Conservation (phyloP, 2,329 filamentous ascomycete species). For the Drechslerella stenobrocha region DNA sequence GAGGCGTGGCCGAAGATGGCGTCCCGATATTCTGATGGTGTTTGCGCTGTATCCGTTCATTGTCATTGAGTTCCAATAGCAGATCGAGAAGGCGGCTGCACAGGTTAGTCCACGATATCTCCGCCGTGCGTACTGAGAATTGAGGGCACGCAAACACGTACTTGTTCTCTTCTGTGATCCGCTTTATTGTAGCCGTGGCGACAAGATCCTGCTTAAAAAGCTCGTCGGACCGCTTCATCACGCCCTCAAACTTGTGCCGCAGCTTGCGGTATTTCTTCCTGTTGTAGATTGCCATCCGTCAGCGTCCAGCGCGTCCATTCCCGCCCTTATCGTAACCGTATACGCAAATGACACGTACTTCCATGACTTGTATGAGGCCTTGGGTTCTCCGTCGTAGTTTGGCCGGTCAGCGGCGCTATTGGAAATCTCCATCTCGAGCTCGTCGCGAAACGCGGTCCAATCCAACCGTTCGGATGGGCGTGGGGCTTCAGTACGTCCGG, state of each 20-base stretch:
- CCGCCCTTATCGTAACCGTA: slow-evolving; percentile 54
- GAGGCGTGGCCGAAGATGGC: slow-evolving; percentile 55
- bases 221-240: slow-evolving; percentile 78
- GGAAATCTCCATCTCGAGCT: slow-evolving; percentile 48
- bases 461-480: slow-evolving; percentile 36
- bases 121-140: no score
- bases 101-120: no score
- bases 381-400: slow-evolving; percentile 51
- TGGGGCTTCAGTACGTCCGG: slow-evolving; percentile 20
- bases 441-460: slow-evolving; percentile 48
- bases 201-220: slow-evolving; percentile 80
- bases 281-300: slow-evolving; percentile 53
- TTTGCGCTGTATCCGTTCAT: slow-evolving; percentile 72
- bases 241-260: slow-evolving; percentile 74
- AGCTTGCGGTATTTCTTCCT: slow-evolving; percentile 95
- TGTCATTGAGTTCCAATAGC: slow-evolving; percentile 85
- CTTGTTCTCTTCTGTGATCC: slow-evolving; percentile 91
- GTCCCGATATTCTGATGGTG: slow-evolving; percentile 71
- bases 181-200: slow-evolving; percentile 76
- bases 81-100: slow-evolving; percentile 82
- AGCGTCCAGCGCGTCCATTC: slow-evolving; percentile 59
- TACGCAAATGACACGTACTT: slow-evolving; percentile 53
- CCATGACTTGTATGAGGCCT: slow-evolving; percentile 55
- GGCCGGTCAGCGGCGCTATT: slow-evolving; percentile 46
- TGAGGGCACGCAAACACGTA: no score